Evolutionary conservation across 768 basidiomycete species (phyloP).

Genomic region (Suillus discolor): DNA sequence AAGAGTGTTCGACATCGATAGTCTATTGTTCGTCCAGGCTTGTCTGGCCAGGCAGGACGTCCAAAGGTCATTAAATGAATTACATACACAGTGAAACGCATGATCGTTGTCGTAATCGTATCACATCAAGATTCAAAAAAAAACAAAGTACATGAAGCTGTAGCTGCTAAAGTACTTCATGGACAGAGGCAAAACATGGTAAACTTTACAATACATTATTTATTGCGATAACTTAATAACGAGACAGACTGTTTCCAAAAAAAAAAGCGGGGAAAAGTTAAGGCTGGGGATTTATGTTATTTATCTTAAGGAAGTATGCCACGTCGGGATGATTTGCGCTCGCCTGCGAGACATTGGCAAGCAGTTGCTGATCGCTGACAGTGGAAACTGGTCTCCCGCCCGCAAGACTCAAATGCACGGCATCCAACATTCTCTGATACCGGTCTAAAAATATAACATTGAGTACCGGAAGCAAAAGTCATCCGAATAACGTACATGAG

Average conservation of each 20-base stretch:
- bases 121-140: not conserved
- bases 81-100: not conserved
- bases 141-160: not conserved
- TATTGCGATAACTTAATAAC: constrained; percentile 8
- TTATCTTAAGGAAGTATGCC: constrained; percentile 14
- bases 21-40: not conserved
- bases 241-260: not conserved
- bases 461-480: not conserved
- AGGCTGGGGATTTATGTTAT: constrained; percentile 3
- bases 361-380: constrained; percentile 14
- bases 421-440: constrained; percentile 26
- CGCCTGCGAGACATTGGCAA: constrained; percentile 14
- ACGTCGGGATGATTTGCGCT: constrained; percentile 13
- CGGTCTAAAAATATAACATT: constrained; percentile 16
- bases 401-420: constrained; percentile 8
- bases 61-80: not conserved
- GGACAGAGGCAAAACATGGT: not conserved
- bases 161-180: not conserved
- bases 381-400: constrained; percentile 13
- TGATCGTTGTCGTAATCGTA: not conserved
- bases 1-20: not conserved
- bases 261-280: not conserved
- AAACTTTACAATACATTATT: constrained; percentile 6
- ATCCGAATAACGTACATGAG: constrained; percentile 42
- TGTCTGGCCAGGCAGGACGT: not conserved